These are phyloP conservation scores for Onygena corvina DNA, from an alignment of 2,329 filamentous ascomycete genomes.

Conservation along the genomic window DNA sequence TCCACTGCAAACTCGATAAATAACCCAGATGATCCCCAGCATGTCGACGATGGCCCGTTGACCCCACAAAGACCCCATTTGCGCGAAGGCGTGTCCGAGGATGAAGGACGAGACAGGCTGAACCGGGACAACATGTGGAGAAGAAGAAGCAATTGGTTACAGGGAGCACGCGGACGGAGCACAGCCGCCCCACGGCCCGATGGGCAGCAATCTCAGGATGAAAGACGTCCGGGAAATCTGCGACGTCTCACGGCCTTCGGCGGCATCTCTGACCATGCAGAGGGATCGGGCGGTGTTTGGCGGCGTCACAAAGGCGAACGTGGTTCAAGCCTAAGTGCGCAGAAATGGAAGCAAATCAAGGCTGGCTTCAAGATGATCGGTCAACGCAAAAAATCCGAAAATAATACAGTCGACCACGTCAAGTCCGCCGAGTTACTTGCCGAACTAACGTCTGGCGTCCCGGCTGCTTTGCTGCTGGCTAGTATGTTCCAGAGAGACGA, in stretches of 20 bases:
- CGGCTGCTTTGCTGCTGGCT: constrained; percentile 83
- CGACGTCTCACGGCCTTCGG: constrained; percentile 53
- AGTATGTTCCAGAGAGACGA: constrained; percentile 98
- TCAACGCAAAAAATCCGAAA: constrained; percentile 69
- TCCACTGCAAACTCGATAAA: constrained; percentile 34
- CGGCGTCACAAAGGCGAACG: constrained; percentile 46
- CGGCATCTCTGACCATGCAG: constrained; percentile 49
- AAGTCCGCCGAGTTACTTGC: constrained; percentile 96
- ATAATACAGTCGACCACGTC: constrained; percentile 66
- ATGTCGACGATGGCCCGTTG: constrained; percentile 47
- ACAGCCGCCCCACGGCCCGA: constrained; percentile 39
- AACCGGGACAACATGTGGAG: constrained; percentile 45
- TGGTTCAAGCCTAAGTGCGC: constrained; percentile 58
- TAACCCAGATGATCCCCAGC: constrained; percentile 32
- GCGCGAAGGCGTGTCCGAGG: constrained; percentile 59
- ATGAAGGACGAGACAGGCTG: constrained; percentile 56
- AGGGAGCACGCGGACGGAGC: constrained; percentile 33
- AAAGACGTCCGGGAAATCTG: constrained; percentile 50
- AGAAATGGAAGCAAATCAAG: constrained; percentile 89
- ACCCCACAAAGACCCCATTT: constrained; percentile 41
- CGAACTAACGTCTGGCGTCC: constrained; percentile 80
- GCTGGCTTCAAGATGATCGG: constrained; percentile 68
- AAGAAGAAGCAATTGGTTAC: constrained; percentile 49
- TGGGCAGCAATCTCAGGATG: constrained; percentile 41
- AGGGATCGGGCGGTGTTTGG: constrained; percentile 49